Conservation (phyloP, 768 basidiomycete species). For the Suillus weaverae region DNA sequence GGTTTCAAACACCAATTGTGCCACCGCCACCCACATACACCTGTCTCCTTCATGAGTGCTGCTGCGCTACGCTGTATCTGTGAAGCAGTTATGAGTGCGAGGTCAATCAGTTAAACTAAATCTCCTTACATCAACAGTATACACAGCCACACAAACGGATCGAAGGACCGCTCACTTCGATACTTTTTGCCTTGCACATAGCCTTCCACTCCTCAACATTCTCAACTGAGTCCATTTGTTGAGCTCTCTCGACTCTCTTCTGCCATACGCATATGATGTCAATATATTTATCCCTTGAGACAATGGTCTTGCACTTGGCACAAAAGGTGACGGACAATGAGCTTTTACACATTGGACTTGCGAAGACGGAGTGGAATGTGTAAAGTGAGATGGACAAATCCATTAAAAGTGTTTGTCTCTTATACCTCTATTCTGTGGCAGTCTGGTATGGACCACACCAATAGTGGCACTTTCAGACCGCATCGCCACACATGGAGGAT, state of each 20-base stretch:
- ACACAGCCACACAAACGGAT: not conserved
- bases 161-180: not conserved
- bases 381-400: too few species aligned
- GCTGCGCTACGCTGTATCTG: not conserved
- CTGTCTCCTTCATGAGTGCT: not conserved
- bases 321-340: conserved; percentile 18
- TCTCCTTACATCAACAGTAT: not conserved
- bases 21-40: not conserved
- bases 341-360: conserved; percentile 62
- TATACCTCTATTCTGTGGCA: not conserved
- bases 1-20: not conserved
- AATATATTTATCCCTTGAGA: not conserved
- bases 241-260: not conserved
- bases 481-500: not conserved
- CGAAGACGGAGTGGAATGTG: not conserved
- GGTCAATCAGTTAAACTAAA: not conserved
- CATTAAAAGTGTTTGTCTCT: not conserved
- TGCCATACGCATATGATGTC: not conserved
- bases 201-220: not conserved
- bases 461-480: not conserved
- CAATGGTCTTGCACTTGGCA: not conserved
- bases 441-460: not conserved
- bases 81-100: not conserved
- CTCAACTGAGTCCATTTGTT: too few species aligned
- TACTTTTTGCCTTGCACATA: not conserved